Conservation (phyloP, 352 stramenopile genomes). For the Halophytophthora polymorphica region DNA sequence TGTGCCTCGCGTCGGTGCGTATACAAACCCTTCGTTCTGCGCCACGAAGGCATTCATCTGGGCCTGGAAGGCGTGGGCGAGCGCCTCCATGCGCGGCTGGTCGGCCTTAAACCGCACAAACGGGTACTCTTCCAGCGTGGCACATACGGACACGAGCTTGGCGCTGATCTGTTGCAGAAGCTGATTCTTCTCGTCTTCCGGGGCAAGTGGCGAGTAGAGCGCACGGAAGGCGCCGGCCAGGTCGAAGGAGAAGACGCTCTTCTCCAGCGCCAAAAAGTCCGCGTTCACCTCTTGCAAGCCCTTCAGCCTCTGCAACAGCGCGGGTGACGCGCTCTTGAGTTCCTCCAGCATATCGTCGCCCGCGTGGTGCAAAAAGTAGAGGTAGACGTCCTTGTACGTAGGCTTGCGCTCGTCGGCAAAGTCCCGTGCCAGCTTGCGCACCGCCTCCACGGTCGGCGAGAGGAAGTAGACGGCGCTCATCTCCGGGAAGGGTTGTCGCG, state of each 20-base stretch:
- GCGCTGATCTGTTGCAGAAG: slow-evolving; percentile 71
- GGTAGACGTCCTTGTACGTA: slow-evolving; percentile 92
- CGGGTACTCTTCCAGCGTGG: slow-evolving; percentile 96
- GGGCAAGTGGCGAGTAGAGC: slow-evolving; percentile 69
- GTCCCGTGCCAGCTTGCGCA: slow-evolving; percentile 84
- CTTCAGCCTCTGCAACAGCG: slow-evolving; percentile 77
- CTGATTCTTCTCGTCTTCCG: slow-evolving; percentile 34
- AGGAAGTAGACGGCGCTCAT: slow-evolving; percentile 97
- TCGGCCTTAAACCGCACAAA: slow-evolving; percentile 92
- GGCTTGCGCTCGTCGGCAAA: slow-evolving; percentile 74
- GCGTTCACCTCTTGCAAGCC: slow-evolving; percentile 95
- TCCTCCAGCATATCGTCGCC: slow-evolving; percentile 72
- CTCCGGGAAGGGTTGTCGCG: slow-evolving; percentile 94
- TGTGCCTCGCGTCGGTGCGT: slow-evolving; percentile 86
- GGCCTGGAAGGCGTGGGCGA: slow-evolving; percentile 91
- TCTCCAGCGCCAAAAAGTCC: slow-evolving; percentile 94
- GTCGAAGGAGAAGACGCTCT: slow-evolving; percentile 93
- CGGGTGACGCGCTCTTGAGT: slow-evolving; percentile 77
- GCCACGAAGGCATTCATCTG: slow-evolving; percentile 96
- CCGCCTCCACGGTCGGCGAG: slow-evolving; percentile 78
- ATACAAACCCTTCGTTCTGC: slow-evolving; percentile 90
- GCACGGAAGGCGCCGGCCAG: slow-evolving; percentile 77
- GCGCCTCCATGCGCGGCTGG: slow-evolving; percentile 74
- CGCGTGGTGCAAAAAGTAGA: slow-evolving; percentile 93
- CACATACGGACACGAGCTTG: slow-evolving; percentile 95